Conservation (phyloP, 345 rosid genomes). For the Schrenkiella parvula region DNA sequence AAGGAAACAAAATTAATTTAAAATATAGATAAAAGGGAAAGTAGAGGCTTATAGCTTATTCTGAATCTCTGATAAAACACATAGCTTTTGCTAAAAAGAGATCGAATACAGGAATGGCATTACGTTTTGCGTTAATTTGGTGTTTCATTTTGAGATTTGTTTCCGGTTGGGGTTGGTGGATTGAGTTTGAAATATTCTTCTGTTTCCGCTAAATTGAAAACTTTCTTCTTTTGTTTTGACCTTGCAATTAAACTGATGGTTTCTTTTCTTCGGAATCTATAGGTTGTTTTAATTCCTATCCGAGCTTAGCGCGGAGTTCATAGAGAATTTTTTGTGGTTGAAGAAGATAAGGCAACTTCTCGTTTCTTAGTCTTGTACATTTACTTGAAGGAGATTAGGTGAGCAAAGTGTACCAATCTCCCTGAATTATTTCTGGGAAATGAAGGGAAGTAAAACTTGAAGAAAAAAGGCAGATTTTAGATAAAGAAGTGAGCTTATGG, state of each 20-base stretch:
- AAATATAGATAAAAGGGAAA: background rate
- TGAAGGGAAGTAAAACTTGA: background rate
- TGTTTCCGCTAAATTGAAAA: background rate
- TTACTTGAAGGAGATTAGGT: background rate
- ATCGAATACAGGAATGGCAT: background rate
- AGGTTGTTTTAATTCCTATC: constrained; percentile 31
- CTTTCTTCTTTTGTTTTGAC: too few relatives aligned
- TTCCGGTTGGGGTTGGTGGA: background rate
- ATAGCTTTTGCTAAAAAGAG: background rate
- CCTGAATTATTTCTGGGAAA: background rate
- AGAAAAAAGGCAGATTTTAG: background rate
- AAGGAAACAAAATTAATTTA: background rate
- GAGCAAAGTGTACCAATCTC: background rate
- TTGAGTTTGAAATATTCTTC: background rate
- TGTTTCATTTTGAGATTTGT: constrained; percentile 9
- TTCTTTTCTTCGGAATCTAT: background rate
- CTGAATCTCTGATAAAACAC: background rate
- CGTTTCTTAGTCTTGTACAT: background rate
- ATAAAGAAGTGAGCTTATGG: constrained; percentile 40
- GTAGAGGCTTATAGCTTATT: background rate
- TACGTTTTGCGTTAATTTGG: background rate
- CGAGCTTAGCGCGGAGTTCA: constrained; percentile 10
- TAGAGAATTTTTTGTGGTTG: background rate
- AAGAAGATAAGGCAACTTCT: background rate
- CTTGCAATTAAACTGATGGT: background rate